A percentile compares a stretch with the other conserved stretches of the same genome.
These are phyloP conservation scores for Rhodotorula kratochvilovae DNA, from an alignment of 768 basidiomycete genomes.

Conservation along the genomic window DNA sequence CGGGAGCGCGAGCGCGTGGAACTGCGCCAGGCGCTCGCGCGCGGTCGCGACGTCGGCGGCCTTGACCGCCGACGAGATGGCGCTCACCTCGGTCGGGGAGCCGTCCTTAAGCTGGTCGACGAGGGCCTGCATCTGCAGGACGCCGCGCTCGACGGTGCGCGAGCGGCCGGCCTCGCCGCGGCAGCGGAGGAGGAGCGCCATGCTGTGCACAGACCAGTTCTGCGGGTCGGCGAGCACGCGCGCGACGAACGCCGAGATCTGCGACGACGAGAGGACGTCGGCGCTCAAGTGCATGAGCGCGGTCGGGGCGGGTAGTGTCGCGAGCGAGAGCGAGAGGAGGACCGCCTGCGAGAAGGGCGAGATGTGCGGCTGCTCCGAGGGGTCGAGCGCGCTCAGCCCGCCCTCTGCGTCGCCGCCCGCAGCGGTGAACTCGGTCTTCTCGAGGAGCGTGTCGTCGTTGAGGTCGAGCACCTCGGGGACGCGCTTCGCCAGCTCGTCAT, in stretches of 20 bases:
- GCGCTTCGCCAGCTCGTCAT: slow-evolving; percentile 14
- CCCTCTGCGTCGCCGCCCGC: slow-evolving; percentile 52
- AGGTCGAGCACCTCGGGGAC: slow-evolving; percentile 75
- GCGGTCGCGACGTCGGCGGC: slow-evolving; percentile 58
- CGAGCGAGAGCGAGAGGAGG: slow-evolving; percentile 78
- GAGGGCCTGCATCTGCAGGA: slow-evolving; percentile 87
- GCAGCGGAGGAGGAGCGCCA: slow-evolving; percentile 88
- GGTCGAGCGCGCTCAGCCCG: slow-evolving; percentile 57
- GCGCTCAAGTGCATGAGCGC: slow-evolving; percentile 81
- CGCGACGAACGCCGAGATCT: slow-evolving; percentile 85
- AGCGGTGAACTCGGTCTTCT: slow-evolving; percentile 79
- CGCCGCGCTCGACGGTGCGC: slow-evolving; percentile 86
- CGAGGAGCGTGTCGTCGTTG: slow-evolving; percentile 94
- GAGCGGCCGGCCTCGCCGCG: slow-evolving; percentile 82
- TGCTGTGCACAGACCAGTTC: slow-evolving; percentile 96
- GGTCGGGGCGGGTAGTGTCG: slow-evolving; percentile 43
- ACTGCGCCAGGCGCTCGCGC: slow-evolving; percentile 69
- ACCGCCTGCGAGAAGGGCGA: slow-evolving; percentile 92
- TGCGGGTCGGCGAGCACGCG: slow-evolving; percentile 82
- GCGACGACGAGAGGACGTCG: slow-evolving; percentile 84
- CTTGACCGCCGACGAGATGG: slow-evolving; percentile 38
- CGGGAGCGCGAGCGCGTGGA: slow-evolving; percentile 76
- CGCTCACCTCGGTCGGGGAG: slow-evolving; percentile 34
- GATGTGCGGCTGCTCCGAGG: slow-evolving; percentile 74
- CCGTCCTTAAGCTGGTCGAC: slow-evolving; percentile 70